Percentiles rank a stretch among this genome's conserved stretches.
These are phyloP conservation scores for Suhomyces prunicola DNA, from an alignment of 805 yeast genomes.

Conservation along the genomic window DNA sequence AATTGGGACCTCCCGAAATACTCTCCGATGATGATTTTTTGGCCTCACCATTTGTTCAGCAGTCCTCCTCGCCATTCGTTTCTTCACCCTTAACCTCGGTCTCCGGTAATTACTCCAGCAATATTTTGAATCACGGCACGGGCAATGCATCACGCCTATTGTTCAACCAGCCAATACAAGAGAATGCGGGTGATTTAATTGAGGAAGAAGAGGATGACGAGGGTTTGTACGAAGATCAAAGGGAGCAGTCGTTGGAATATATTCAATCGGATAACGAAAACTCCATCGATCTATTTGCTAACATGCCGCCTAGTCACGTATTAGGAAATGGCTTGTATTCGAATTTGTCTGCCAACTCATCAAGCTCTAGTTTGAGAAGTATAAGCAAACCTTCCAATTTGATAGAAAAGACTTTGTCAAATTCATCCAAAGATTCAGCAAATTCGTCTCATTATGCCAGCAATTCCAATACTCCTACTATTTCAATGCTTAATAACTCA, in stretches of 20 bases:
- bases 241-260: conserved; percentile 4
- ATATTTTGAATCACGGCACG: conserved; percentile 4
- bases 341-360: conserved; percentile 32
- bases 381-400: conserved; percentile 8
- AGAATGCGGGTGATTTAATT: conserved; percentile 16
- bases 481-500: conserved; percentile 6
- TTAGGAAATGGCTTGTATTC: conserved; percentile 19
- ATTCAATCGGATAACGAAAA: conserved; percentile 10
- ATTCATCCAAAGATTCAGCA: conserved; percentile 30
- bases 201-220: conserved; percentile 22
- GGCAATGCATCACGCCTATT: conserved; percentile 15
- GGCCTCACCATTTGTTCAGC: conserved; percentile 30
- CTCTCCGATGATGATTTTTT: conserved; percentile 25
- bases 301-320: conserved; percentile 19
- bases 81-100: conserved; percentile 13
- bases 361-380: conserved; percentile 28
- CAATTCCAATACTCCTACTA: conserved; percentile 5
- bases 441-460: conserved; percentile 4
- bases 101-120: conserved; percentile 1
- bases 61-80: conserved; percentile 12
- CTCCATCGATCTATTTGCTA: conserved; percentile 13
- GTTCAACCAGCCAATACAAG: conserved; percentile 30
- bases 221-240: conserved; percentile 8
- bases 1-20: conserved; percentile 19
- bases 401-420: conserved; percentile 34